phyloP scores from a whole-genome alignment of 495 filamentous ascomycete species.

The Podospora comata region DNA sequence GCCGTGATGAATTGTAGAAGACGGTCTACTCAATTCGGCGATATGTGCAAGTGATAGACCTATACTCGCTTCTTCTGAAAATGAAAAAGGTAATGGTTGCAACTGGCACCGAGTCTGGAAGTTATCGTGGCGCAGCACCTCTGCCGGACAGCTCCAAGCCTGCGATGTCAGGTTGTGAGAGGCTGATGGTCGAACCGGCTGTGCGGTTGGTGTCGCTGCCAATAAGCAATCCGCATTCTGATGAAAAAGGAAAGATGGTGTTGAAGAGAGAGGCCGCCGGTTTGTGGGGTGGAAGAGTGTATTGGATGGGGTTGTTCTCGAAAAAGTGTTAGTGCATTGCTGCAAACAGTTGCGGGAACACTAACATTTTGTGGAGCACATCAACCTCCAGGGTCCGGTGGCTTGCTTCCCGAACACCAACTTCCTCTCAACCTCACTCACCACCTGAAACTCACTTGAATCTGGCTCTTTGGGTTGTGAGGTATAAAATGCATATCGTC shows the following conservation, averaged over 20 bases:
- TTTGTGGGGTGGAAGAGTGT: background rate
- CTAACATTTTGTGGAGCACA: background rate
- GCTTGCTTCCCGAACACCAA: background rate
- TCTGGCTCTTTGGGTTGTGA: background rate
- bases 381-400: background rate
- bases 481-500: background rate
- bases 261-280: background rate
- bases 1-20: background rate
- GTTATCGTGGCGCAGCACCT: background rate
- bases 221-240: background rate
- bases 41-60: background rate
- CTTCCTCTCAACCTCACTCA: background rate
- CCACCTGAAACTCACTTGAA: background rate
- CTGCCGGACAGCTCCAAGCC: background rate
- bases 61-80: background rate
- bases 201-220: background rate
- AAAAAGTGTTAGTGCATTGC: background rate
- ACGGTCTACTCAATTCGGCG: background rate
- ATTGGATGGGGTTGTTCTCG: background rate
- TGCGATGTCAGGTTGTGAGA: background rate
- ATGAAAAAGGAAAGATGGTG: background rate
- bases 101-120: background rate
- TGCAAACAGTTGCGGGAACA: background rate
- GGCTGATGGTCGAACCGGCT: background rate
- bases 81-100: background rate